Evolutionary conservation across 176 grass and related monocot species (phyloP).

Genomic region (Phoenix dactylifera): DNA sequence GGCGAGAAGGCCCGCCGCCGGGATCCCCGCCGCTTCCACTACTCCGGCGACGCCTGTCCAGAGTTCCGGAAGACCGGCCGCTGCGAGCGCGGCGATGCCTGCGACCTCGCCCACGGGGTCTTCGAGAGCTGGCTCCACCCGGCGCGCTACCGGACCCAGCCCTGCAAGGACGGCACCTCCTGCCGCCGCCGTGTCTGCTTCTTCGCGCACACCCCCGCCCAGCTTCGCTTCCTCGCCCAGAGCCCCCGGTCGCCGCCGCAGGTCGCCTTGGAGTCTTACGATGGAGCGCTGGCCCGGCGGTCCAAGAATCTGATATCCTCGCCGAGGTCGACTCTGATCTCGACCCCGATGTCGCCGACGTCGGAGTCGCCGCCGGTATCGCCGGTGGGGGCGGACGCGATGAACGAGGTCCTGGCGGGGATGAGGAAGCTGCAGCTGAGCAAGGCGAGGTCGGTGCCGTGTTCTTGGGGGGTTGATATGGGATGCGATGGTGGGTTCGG

Average conservation of each 20-base stretch:
- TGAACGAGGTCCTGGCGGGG: conserved; percentile 5
- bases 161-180: conserved; percentile 8
- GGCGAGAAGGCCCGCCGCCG: conserved; percentile 1
- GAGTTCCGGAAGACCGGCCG: conserved; percentile 1
- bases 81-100: conserved; percentile 11
- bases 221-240: not conserved
- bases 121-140: conserved; percentile 15
- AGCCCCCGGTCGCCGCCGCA: no score
- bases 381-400: not conserved
- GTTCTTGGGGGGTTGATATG: not conserved
- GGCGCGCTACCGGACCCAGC: conserved; percentile 12
- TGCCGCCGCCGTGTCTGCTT: conserved; percentile 15
- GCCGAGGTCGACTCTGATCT: conserved; percentile 10
- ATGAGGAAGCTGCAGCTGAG: conserved; percentile 12
- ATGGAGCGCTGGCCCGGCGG: not conserved
- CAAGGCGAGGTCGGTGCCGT: not conserved
- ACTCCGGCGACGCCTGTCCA: conserved; percentile 4
- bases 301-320: not conserved
- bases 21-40: conserved; percentile 1
- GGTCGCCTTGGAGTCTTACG: not conserved
- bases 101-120: conserved; percentile 4
- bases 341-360: not conserved
- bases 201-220: conserved; percentile 14
- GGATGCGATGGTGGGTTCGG: not conserved
- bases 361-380: conserved; percentile 5